Evolutionary conservation across 2,329 filamentous ascomycete species (phyloP).

Genomic region (Fusarium multiceps): DNA sequence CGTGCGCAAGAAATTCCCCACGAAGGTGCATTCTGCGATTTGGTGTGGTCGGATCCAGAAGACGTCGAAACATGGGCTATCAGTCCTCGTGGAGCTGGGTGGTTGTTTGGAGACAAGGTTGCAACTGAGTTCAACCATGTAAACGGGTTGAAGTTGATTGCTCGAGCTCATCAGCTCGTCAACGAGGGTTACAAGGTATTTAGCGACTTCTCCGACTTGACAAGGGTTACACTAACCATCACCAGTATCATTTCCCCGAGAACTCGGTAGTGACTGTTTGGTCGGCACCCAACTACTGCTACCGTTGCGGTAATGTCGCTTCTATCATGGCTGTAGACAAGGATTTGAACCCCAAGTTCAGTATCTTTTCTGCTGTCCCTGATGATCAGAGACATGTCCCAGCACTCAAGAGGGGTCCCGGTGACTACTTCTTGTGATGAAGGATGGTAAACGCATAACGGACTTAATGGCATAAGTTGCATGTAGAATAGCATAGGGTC

Average conservation of each 20-base stretch:
- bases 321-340: conserved; percentile 94
- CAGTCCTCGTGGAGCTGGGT: conserved; percentile 94
- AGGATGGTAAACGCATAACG: conserved; percentile 42
- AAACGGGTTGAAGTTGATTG: conserved; percentile 94
- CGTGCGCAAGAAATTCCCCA: conserved; percentile 98
- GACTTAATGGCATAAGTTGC: conserved; percentile 45
- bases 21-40: conserved; percentile 96
- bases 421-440: conserved; percentile 75
- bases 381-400: conserved; percentile 86
- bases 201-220: not conserved
- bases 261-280: conserved; percentile 98
- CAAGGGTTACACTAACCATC: conserved; percentile 44
- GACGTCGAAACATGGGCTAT: conserved; percentile 97
- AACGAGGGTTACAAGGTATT: conserved; percentile 96
- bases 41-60: conserved; percentile 98
- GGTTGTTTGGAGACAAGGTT: conserved; percentile 97
- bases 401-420: conserved; percentile 73
- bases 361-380: conserved; percentile 89
- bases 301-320: conserved; percentile 94
- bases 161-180: conserved; percentile 96
- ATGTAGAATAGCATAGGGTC: conserved; percentile 57
- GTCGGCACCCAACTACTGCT: conserved; percentile 97
- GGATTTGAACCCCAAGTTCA: conserved; percentile 89
- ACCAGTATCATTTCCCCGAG: conserved; percentile 89
- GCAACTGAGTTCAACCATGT: conserved; percentile 98